Percentiles rank a stretch among this genome's conserved stretches.
Evolutionary conservation across 2,329 filamentous ascomycete species (phyloP).

Genomic region (Cladophialophora bantiana): DNA sequence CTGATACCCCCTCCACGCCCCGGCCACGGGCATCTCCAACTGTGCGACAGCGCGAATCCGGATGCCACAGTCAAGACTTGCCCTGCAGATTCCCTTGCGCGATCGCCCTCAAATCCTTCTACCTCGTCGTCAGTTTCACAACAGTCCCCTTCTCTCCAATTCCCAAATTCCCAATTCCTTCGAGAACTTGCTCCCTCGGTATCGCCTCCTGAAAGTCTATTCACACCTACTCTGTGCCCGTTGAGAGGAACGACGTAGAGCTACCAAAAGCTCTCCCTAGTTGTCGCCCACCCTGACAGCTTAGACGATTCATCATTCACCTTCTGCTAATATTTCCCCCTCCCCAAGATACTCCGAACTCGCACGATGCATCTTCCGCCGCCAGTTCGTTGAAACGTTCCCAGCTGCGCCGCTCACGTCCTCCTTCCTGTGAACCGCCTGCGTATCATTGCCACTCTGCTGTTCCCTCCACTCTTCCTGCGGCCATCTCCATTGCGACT

Average conservation of each 20-base stretch:
- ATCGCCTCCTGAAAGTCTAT: conserved; percentile 9
- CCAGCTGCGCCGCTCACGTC: conserved; percentile 9
- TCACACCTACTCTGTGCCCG: neutral
- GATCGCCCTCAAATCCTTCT: conserved; percentile 22
- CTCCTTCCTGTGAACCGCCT: neutral
- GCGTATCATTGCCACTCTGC: conserved; percentile 6
- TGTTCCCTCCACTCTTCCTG: neutral
- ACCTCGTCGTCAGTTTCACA: conserved; percentile 24
- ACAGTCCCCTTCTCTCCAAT: conserved; percentile 10
- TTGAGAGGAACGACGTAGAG: neutral
- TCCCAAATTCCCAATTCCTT: conserved; percentile 6
- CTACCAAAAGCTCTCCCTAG: neutral
- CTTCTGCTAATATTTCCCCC: neutral
- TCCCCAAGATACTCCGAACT: conserved; percentile 3
- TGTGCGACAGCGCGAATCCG: neutral
- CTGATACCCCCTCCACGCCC: conserved; percentile 9
- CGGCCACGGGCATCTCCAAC: conserved; percentile 18
- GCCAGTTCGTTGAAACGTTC: conserved; percentile 7
- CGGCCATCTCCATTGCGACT: neutral
- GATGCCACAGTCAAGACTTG: conserved; percentile 7
- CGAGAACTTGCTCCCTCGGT: neutral
- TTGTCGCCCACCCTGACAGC: neutral
- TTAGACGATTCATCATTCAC: neutral
- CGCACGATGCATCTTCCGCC: conserved; percentile 14
- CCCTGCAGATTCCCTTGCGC: conserved; percentile 20